phyloP scores from a whole-genome alignment of 177 flowering plant genomes.

The Vitis hybrid region DNA sequence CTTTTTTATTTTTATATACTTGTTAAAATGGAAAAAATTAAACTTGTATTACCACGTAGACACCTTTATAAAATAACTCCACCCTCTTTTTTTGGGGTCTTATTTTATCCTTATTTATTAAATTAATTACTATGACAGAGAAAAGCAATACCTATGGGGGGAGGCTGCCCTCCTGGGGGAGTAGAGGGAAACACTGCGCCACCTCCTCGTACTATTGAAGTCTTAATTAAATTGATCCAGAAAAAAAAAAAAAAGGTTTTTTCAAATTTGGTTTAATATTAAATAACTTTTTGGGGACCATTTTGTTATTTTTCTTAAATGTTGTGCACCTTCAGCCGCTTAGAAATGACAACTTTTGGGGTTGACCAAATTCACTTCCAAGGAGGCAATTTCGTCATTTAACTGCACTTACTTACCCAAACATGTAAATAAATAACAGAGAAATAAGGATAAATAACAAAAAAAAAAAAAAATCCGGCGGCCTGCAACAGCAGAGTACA shows the following conservation, averaged over 20 bases:
- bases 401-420: background rate
- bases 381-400: conserved; percentile 3
- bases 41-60: too few relatives aligned
- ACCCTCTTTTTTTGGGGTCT: too few relatives aligned
- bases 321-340: conserved; percentile 6
- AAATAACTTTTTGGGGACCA: conserved; percentile 7
- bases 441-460: background rate
- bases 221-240: background rate
- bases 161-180: conserved; percentile 2
- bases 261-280: background rate
- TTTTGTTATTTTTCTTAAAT: conserved; percentile 11
- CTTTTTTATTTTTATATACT: too few relatives aligned
- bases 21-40: too few relatives aligned
- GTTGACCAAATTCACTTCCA: conserved; percentile 11
- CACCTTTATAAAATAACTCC: too few relatives aligned
- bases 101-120: too few relatives aligned
- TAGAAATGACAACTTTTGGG: background rate
- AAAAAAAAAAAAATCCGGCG: too few relatives aligned
- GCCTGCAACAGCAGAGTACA: too few relatives aligned
- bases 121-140: too few relatives aligned
- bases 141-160: too few relatives aligned
- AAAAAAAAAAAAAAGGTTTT: background rate
- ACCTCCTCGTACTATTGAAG: conserved; percentile 16
- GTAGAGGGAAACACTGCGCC: conserved; percentile 30
- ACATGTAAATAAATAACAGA: background rate